Evolutionary conservation across 345 rosid species (phyloP), one percentile per base, ranked within the genome.

Genomic region (Angophora floribunda): DNA sequence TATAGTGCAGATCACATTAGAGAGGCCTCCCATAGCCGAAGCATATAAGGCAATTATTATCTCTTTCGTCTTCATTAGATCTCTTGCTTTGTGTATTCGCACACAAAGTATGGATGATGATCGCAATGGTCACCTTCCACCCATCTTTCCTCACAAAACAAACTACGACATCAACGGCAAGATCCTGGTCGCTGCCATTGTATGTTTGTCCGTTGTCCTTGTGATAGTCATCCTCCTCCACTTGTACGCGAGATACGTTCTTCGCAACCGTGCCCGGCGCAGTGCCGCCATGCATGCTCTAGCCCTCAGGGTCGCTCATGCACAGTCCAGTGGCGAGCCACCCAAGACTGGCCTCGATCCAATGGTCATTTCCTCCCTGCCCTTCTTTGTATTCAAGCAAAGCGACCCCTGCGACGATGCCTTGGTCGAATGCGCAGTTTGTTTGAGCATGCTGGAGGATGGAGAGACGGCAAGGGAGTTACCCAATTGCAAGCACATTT

Each of bases 401-500:
- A 87, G 36, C 75, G 89, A 86, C 28, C 57, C 10, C 41, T 86
- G 36, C 28, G 89, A 86, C 0, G 90, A 70, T 16, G 86, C 88
- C 7, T 28, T 79, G 13, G 30, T 84, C 5, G 97, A 97, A 90
- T 96, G 99, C 61, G 28, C 96, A 19, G 97, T 97, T 65, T 97
- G 98, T 89, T 88, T 96, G 89, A 95, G 95, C 91, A 26, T 87
- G 84, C 91, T 97, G 12, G 96, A 95, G 75, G 96, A 95, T 53
- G 92, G 94, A 87, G 98, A 96, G 79, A 93, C 89, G 79, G 98
- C 89, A 2, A 93, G 95, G 90, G 52, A 91, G 85, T 88, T 97
- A 52, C 99, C 99, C 4, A 95, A 95, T 47, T 97, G 98, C 87
- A 93, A 92, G 70, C 99, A 96, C 88, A 89, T 90, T n/a, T 97